Conservation (phyloP, 2,329 filamentous ascomycete genomes). For the Sporothrix schenckii region DNA sequence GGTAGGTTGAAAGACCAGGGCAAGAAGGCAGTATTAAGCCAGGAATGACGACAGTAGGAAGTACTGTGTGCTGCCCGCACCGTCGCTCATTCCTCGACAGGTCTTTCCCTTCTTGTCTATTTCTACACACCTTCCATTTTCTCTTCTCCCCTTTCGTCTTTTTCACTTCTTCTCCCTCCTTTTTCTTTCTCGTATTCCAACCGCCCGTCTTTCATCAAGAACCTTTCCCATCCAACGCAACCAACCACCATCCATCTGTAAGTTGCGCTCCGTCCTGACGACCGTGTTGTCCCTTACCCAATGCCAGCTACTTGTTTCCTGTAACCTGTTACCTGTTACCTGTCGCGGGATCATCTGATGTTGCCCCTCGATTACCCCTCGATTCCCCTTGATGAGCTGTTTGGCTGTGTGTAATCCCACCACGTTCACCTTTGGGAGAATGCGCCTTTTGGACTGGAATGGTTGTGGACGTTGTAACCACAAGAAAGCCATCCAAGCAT, state of each 20-base stretch:
- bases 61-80: background rate
- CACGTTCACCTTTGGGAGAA: background rate
- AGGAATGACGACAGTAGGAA: conserved; percentile 23
- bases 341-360: background rate
- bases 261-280: background rate
- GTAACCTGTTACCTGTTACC: background rate
- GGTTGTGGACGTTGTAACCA: background rate
- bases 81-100: conserved; percentile 20
- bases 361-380: conserved; percentile 9
- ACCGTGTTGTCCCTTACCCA: background rate
- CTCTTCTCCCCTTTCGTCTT: background rate
- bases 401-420: conserved; percentile 7
- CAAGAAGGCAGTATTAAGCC: background rate
- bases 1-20: background rate
- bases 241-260: conserved; percentile 22
- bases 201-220: conserved; percentile 14
- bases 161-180: background rate
- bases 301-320: background rate
- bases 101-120: conserved; percentile 13
- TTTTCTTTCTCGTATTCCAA: background rate
- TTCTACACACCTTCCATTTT: conserved; percentile 12
- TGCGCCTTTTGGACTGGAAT: background rate
- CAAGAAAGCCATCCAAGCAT: background rate
- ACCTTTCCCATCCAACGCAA: conserved; percentile 6
- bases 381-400: background rate